Evolutionary conservation across 768 basidiomycete species (phyloP), one percentile per base, ranked within the genome.

Genomic region (Lenzites betulinus): DNA sequence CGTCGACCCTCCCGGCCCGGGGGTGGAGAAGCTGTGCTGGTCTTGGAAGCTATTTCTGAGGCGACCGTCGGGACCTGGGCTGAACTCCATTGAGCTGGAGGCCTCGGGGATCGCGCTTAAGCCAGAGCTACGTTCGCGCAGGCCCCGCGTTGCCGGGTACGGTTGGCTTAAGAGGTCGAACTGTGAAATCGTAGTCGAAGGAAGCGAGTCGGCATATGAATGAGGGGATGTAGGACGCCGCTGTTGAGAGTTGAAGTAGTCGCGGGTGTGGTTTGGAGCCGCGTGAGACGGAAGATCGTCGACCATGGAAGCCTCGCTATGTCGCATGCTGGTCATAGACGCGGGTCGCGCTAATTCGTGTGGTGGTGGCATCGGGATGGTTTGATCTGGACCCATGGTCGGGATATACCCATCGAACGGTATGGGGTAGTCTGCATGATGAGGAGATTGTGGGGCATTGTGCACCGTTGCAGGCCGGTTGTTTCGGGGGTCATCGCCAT

Each of bases 351-450:
- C 26, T 22, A 60, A 13, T 38, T 63, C 64, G 23, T 66, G 60
- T 11, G 68, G 68, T 23, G 65, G 64, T 5, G 65, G 66, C 18
- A 67, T 44, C 13, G 54, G 41, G 15, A 70, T 67, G 16, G 26
- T 43, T 18, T 60, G 44, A 35, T 70, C 65, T 7, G 62, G 52
- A 18, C 59, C 64, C 46, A 62, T 51, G 1, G 55, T 9, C 2
- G 71, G 71, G 12, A 73, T 67, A 55, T 63, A 71, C 11, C 67
- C 69, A 22, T 71, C 69, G 2, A 69, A 68, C 20, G 64, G 69
- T 28, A 64, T 47, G 11, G 59, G 18, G 22, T 46, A 63, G 30
- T 64, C 62, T 2, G 58, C 51, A 50, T 65, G 70, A 23, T 48
- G 51, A 7, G 65, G 64, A 16, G 66, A 65, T 1, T 58, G 68